Conservation (phyloP, 768 basidiomycete genomes). For the Psilocybe subaeruginosa region DNA sequence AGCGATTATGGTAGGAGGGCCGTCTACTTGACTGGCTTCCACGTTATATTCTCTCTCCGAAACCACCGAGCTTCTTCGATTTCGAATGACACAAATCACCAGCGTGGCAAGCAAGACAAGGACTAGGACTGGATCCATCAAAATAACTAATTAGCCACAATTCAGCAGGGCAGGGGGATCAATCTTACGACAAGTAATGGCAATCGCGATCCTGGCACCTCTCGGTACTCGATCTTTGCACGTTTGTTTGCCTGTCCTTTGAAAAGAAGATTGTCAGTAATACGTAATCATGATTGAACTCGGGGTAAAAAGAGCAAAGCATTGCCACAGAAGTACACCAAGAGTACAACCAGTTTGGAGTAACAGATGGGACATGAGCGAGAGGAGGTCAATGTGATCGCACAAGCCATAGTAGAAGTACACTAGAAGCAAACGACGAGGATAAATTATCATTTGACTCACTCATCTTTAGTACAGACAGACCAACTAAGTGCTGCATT, state of each 20-base stretch:
- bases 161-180: neutral
- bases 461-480: constrained; percentile 26
- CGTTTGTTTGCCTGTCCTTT: constrained; percentile 18
- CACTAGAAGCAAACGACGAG: neutral
- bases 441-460: constrained; percentile 9
- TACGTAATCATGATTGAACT: neutral
- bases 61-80: constrained; percentile 19
- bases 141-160: neutral
- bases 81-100: constrained; percentile 20
- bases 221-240: constrained; percentile 23
- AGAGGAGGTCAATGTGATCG: neutral
- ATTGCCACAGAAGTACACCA: neutral
- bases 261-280: constrained; percentile 1
- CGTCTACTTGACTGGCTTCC: constrained; percentile 33
- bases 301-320: neutral
- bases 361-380: neutral
- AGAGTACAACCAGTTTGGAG: too few relatives aligned
- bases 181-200: constrained; percentile 19
- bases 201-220: constrained; percentile 24
- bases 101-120: constrained; percentile 19
- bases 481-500: constrained; percentile 27
- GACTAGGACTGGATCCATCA: constrained; percentile 17
- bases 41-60: constrained; percentile 28
- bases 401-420: neutral
- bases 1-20: constrained; percentile 30